A percentile compares a stretch with the other conserved stretches of the same genome.
phyloP scores from a whole-genome alignment of 2,329 filamentous ascomycete species.

The Nothomitra cinnamomea region DNA sequence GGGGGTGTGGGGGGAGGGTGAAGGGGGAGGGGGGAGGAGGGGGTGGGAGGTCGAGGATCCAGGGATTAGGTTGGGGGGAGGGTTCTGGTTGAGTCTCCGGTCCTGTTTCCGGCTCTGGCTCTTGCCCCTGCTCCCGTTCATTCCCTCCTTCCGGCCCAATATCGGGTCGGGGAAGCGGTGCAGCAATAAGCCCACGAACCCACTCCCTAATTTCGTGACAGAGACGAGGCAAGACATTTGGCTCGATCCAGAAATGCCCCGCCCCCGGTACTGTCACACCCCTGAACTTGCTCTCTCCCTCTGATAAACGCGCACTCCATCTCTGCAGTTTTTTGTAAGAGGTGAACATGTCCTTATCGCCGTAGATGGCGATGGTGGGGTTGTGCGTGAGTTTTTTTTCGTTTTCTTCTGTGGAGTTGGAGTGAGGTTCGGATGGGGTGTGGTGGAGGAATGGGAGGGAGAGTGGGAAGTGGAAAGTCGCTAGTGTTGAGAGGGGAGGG shows the following conservation, averaged over 20 bases:
- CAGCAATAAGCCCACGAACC: too few relatives aligned
- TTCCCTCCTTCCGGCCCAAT: too few relatives aligned
- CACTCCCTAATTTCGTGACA: too few relatives aligned
- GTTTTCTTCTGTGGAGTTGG: conserved; percentile 25
- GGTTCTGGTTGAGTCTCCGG: too few relatives aligned
- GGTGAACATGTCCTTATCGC: conserved; percentile 59
- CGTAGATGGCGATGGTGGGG: conserved; percentile 54
- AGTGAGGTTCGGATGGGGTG: conserved; percentile 12
- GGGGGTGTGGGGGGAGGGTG: too few relatives aligned
- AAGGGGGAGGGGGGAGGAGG: too few relatives aligned
- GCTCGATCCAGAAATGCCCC: conserved; percentile 47
- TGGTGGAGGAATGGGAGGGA: conserved; percentile 14
- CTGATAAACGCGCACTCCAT: conserved; percentile 43
- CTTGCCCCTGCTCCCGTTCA: too few relatives aligned
- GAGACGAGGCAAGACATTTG: conserved; percentile 25
- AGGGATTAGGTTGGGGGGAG: too few relatives aligned
- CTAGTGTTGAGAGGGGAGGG: conserved; percentile 19
- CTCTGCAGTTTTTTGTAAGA: conserved; percentile 42
- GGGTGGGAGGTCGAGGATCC: too few relatives aligned
- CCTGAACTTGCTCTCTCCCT: conserved; percentile 28
- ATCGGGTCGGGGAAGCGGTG: too few relatives aligned
- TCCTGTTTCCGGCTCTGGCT: too few relatives aligned
- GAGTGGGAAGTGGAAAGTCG: conserved; percentile 7
- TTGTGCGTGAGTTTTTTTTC: conserved; percentile 36
- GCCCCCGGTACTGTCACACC: conserved; percentile 33